Evolutionary conservation across 805 yeast genomes (phyloP).

Genomic region (Maudiozyma pseudohumilis): DNA sequence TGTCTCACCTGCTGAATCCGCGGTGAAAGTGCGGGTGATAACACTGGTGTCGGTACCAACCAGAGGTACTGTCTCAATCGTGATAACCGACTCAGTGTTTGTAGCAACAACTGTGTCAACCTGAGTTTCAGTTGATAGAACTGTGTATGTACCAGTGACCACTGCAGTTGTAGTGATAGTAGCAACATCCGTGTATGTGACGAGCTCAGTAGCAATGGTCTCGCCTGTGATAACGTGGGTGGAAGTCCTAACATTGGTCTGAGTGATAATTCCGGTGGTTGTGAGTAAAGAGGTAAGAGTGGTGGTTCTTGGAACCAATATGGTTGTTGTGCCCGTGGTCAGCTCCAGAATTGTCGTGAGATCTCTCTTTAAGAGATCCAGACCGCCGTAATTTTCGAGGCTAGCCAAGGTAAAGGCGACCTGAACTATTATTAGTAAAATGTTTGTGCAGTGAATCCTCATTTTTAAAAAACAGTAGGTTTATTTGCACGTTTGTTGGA

Average conservation of each 20-base stretch:
- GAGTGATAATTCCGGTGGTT: neutral
- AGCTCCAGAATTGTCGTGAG: neutral
- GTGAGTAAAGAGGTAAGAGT: neutral
- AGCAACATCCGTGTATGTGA: neutral
- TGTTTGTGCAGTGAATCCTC: too few relatives aligned
- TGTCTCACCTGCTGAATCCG: neutral
- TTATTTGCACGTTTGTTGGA: too few relatives aligned
- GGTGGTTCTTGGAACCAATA: neutral
- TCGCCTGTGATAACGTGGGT: neutral
- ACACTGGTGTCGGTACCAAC: neutral
- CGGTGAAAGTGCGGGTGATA: neutral
- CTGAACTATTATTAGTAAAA: too few relatives aligned
- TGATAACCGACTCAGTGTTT: neutral
- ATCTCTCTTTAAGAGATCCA: neutral
- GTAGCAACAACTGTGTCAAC: neutral
- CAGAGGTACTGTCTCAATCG: neutral
- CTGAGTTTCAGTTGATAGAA: neutral
- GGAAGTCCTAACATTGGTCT: neutral
- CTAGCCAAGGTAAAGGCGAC: too few relatives aligned
- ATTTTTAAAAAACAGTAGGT: too few relatives aligned
- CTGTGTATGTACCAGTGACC: neutral
- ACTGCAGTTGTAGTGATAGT: neutral
- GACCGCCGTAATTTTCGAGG: too few relatives aligned
- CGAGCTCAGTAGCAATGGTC: neutral
- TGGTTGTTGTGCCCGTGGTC: neutral